A percentile compares a stretch with the other conserved stretches of the same genome.
Conservation (phyloP, 2,329 filamentous ascomycete species). For the Cladosporium phlei region DNA sequence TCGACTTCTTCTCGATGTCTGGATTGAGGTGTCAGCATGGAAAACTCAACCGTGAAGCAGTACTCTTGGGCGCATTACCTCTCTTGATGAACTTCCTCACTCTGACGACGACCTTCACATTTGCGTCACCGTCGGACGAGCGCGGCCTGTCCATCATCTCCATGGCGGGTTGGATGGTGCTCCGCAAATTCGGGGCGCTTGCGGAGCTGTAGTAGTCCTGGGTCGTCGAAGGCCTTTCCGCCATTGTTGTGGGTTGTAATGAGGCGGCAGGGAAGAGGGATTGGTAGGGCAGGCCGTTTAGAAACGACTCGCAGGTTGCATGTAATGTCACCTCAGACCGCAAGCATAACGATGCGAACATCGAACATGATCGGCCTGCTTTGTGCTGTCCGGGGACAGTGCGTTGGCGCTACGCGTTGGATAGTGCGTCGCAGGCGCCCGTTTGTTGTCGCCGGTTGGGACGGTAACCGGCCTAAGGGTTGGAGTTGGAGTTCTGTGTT, state of each 20-base stretch:
- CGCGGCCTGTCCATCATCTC: slow-evolving; percentile 28
- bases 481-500: no score
- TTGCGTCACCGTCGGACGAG: slow-evolving; percentile 39
- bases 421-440: slow-evolving; percentile 5
- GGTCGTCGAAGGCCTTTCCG: slow-evolving; percentile 11
- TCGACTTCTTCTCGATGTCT: slow-evolving; percentile 77
- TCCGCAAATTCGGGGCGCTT: slow-evolving; percentile 43
- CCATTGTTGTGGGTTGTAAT: slow-evolving; percentile 1
- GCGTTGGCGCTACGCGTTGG: slow-evolving; percentile 12
- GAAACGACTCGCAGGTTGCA: slow-evolving; percentile 19
- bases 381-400: slow-evolving; percentile 4
- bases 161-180: slow-evolving; percentile 35
- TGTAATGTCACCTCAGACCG: slow-evolving; percentile 18
- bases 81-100: slow-evolving; percentile 45
- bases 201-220: slow-evolving; percentile 32
- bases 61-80: slow-evolving; percentile 31
- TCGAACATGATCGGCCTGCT: slow-evolving; percentile 15
- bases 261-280: not conserved
- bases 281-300: slow-evolving; percentile 7
- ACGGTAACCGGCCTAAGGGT: not conserved
- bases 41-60: not conserved
- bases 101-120: slow-evolving; percentile 49
- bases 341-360: slow-evolving; percentile 19
- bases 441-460: slow-evolving; percentile 5
- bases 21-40: slow-evolving; percentile 22